Evolutionary conservation across 1,139 yeast genomes (phyloP), one percentile per base, ranked within the genome.

Genomic region (Wickerhamiella pararugosa): DNA sequence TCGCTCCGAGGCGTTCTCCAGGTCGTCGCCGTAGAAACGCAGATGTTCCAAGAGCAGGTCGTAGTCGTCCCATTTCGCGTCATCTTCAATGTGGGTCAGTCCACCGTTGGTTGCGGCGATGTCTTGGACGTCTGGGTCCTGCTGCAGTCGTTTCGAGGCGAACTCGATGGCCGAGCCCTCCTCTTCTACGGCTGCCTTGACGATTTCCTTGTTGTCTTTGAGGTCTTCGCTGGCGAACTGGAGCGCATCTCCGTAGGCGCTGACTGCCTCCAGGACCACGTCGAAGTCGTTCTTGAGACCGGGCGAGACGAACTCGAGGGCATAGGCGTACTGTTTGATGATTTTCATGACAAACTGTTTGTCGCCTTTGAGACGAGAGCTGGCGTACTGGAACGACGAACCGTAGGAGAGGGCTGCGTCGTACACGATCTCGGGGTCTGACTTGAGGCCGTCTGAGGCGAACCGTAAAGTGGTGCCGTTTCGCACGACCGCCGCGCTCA

Each of bases 391-490:
- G 7, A 38, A 29, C 7, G 41, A 36, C 3, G 36, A 27, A 15
- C 41, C 41, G 30, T 38, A 36, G 26, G 41, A 36, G 29, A 32
- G 36, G 15, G 33, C 41, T 2, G 41, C 41, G 21, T 33, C 41
- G 25, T 38, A 33, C 11, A 38, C 41, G n/a, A 38, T 25, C 36
- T 38, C 41, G 21, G 33, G 41, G 25, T 38, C 41, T n/a, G 32
- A 28, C 15, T 25, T 28, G 26, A 38, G 33, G 32, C 32, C 11
- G 6, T 38, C 15, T 5, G 41, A 33, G 7, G 36, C 41, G 5
- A 38, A 36, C 32, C 10, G 32, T 2, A 29, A 5, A 2, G 32
- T 11, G 9, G 32, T 29, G n/a, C 32, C 32, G 32, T 29, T 15
- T 15, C 21, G 21, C 41, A 38, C 33, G n/a, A 38, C 41, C 7